Percentiles rank a stretch among this genome's conserved stretches.
Conservation (phyloP, 139 green algal species). For the Axilococcus clingmanii region DNA sequence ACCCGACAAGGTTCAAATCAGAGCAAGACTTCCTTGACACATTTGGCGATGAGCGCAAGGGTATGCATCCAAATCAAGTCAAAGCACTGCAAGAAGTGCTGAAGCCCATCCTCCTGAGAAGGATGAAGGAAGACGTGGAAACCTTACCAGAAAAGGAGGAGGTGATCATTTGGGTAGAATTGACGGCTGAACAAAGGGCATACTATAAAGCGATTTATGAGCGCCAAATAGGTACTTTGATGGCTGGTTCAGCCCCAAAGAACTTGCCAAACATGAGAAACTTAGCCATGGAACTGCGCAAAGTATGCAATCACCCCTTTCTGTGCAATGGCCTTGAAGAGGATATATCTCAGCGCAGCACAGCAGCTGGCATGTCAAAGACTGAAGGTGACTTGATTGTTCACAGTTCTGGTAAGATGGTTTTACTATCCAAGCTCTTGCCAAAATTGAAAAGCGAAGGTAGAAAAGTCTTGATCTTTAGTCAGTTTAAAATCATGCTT, state of each 20-base stretch:
- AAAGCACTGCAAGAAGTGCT: constrained; percentile 55
- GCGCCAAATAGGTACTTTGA: constrained; percentile 46
- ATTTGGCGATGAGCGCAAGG: constrained; percentile 30
- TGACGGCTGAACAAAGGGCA: constrained; percentile 66
- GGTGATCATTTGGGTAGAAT: constrained; percentile 51
- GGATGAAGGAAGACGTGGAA: constrained; percentile 98
- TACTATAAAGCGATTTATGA: constrained; percentile 73
- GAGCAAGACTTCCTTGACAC: constrained; percentile 53
- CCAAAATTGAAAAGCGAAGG: constrained; percentile 70
- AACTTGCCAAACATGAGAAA: constrained; percentile 74
- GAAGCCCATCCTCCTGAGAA: constrained; percentile 74
- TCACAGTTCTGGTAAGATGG: constrained; percentile 67
- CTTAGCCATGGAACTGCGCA: constrained; percentile 92
- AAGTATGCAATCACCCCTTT: constrained; percentile 92
- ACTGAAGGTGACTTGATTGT: constrained; percentile 51
- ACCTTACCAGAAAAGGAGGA: constrained; percentile 92
- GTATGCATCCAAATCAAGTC: constrained; percentile 51
- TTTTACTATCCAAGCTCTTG: constrained; percentile 72
- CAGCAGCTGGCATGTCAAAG: constrained; percentile 1
- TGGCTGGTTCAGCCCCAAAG: constrained; percentile 37
- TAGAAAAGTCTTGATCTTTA: constrained; percentile 80
- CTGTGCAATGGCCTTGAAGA: constrained; percentile 80
- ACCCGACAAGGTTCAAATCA: constrained; percentile 29
- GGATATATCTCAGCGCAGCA: constrained; percentile 38
- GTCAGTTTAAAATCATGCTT: constrained; percentile 85